Evolutionary conservation across 2,329 filamentous ascomycete species (phyloP), one percentile per base, ranked within the genome.

Genomic region (Calonectria pseudoturangicola): DNA sequence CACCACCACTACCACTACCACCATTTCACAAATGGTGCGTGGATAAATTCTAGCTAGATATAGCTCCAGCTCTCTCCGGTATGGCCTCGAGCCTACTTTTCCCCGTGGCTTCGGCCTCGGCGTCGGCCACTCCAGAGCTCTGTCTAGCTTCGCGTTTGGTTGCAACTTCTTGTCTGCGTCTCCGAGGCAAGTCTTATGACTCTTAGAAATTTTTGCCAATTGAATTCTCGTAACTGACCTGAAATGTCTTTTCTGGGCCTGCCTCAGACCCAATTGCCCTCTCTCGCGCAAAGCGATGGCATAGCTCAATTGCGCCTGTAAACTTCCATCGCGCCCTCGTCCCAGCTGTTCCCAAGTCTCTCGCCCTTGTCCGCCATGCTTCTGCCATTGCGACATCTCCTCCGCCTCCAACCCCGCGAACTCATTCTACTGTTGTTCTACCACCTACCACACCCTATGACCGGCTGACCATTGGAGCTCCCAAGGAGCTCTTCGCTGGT

Each of bases 391-490:
- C 84, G 12, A 68, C 73, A 18, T 39, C 54, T 41, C 66, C 60
- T 68, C 68, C 79, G 8, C 51, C 79, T 65, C 71, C 76, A 16
- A 69, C 70, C 25, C 68, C 71, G n/a, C 79, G 81, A 25, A 73
- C 81, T 13, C 87, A 86, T 76, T 87, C 87, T 21, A 86, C 87
- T 6, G 77, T 77, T 50, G 79, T 79, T 36, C 81, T 83, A 5
- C 80, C 88, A 16, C 83, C 85, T 2, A 88, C 88, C 28, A 89
- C 84, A 3, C 94, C 95, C 0, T 97, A 95, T 83, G 86, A 89
- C 25, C 87, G 92, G 54, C 89, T 98, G 69, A 93, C 92, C 4
- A 91, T 98, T 60, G 95, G 95, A 71, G 90, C 97, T 4, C 95
- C 95, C 16, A 91, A 90, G 71, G 95, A 98, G 84, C 93, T 91